These are phyloP conservation scores for Porcisia hertigi DNA, from an alignment of 208 protist genomes.

Conservation along the genomic window DNA sequence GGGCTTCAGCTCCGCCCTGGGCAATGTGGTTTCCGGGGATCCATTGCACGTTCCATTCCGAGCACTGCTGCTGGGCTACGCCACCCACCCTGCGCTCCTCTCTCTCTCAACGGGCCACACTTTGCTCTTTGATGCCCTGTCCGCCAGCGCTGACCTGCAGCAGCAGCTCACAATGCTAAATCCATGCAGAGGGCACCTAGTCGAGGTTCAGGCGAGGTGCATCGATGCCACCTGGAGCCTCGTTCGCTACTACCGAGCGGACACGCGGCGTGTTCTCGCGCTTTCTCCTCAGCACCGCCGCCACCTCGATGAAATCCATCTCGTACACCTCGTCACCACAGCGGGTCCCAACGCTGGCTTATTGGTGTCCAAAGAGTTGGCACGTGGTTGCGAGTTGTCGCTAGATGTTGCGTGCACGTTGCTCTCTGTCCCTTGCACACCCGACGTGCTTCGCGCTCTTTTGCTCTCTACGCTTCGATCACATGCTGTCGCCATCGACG, in stretches of 20 bases:
- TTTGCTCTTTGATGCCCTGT: slow-evolving; percentile 32
- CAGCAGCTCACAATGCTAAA: slow-evolving; percentile 20
- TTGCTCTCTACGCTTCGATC: slow-evolving; percentile 27
- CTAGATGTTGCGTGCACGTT: slow-evolving; percentile 19
- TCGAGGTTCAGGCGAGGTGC: slow-evolving; percentile 28
- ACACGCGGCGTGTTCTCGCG: slow-evolving; percentile 8
- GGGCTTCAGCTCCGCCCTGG: neutral
- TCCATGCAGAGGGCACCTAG: slow-evolving; percentile 34
- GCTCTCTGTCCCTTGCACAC: slow-evolving; percentile 22
- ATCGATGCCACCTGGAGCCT: slow-evolving; percentile 12
- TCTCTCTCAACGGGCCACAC: slow-evolving; percentile 21
- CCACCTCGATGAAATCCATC: slow-evolving; percentile 26
- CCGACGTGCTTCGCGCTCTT: slow-evolving; percentile 30
- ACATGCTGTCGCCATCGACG: slow-evolving; percentile 18
- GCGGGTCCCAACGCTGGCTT: slow-evolving; percentile 13
- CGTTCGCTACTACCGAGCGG: slow-evolving; percentile 8
- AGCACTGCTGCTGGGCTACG: slow-evolving; percentile 15
- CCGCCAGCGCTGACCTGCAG: slow-evolving; percentile 26
- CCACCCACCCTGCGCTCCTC: slow-evolving; percentile 16
- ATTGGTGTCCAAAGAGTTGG: slow-evolving; percentile 13
- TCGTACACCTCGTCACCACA: slow-evolving; percentile 13
- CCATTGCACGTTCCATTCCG: slow-evolving; percentile 21
- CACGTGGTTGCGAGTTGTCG: neutral
- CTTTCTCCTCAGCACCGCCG: slow-evolving; percentile 8
- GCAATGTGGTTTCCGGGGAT: neutral